Evolutionary conservation across 2,329 filamentous ascomycete species (phyloP), one percentile per base, ranked within the genome.

Genomic region (Aspergillus ochraceus): DNA sequence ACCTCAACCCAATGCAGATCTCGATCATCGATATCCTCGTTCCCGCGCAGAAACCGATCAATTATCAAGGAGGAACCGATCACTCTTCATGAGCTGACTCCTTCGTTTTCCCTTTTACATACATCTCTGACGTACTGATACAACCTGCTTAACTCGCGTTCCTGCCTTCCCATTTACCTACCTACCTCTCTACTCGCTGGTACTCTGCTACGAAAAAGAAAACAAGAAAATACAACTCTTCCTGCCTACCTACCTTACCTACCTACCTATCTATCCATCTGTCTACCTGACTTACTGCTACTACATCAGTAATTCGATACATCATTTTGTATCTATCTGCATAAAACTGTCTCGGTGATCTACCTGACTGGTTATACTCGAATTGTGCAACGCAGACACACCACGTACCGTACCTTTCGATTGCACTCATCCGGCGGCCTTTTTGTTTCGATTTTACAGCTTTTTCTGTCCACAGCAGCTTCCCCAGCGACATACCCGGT

Each of bases 51-150:
- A 62, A 64, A 65, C 58, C 66, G 51, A 63, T 62, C 52, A 67
- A 69, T 49, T 67, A 66, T 52, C 68, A 68, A 65, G 66, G 65
- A 49, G 66, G 65, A 46, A 69, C 64, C 46, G 32, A 42, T 46
- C 52, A 45, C 47, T 57, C 49, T 32, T 59, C 52, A 29, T 61
- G 53, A 60, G 11, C 29, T 22, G 46, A 6, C 32, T 29, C n/a
- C 39, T 39, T n/a, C 17, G 12, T 49, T 49, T 39, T 51, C 46
- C 17, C 8, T 51, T 56, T 19, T 36, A 14, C 32, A 12, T 36
- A 36, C 14, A 36, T 39, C 24, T 51, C 24, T 51, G 6, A 42
- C 36, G n/a, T 42, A 42, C 36, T n/a, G 32, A 8, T n/a, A 42
- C 36, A 14, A n/a, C 3, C 17, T 6, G 1, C 17, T 8, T n/a